Evolutionary conservation across 805 yeast species (phyloP), one percentile per base, ranked within the genome.

Genomic region (Nakazawaea ishiwadae): DNA sequence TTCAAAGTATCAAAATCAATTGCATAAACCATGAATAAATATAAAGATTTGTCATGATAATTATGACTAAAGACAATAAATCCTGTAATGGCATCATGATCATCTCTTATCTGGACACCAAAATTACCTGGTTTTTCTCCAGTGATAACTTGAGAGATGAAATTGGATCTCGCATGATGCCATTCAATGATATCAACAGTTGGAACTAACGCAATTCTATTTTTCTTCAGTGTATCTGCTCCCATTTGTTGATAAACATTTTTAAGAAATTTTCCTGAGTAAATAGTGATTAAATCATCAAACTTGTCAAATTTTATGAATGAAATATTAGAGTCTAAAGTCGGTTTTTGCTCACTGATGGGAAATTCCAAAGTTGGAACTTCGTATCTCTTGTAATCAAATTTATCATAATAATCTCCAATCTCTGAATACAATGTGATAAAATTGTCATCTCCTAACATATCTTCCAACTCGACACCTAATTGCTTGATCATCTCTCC

Each of bases 381-480:
- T 32, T 47, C 47, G 28, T 42, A 40, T 29, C 51, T 48, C 21
- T 55, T 62, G 53, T 74, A 84, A 0, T 90, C 95, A 48, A 81
- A 76, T 47, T 68, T 63, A 28, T 68, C 62, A 57, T 88, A 88
- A 50, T 72, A 85, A 24, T 68, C 71, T 12, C 84, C 91, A 16
- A 84, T 77, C 37, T 81, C 93, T 47, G 91, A 81, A 68, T 85
- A 86, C 39, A 87, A 67, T 31, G 66, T 65, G 28, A 69, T 57
- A 24, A 66, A 57, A 20, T 56, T 56, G 24, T 57, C 34, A 3
- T 58, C 46, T 18, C 62, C 71, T 44, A 54, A 55, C 7, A 49
- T 11, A 2, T 46, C 31, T 4, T 27, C 27, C 32, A 54, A 32
- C 31, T 46, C 15, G 5, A 57, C 48, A 40, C 64, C 60, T 28